Percentiles rank a stretch among this genome's conserved stretches.
These are phyloP conservation scores for Diaporthe sp. DNA, from an alignment of 2,329 filamentous ascomycete species.

Conservation along the genomic window DNA sequence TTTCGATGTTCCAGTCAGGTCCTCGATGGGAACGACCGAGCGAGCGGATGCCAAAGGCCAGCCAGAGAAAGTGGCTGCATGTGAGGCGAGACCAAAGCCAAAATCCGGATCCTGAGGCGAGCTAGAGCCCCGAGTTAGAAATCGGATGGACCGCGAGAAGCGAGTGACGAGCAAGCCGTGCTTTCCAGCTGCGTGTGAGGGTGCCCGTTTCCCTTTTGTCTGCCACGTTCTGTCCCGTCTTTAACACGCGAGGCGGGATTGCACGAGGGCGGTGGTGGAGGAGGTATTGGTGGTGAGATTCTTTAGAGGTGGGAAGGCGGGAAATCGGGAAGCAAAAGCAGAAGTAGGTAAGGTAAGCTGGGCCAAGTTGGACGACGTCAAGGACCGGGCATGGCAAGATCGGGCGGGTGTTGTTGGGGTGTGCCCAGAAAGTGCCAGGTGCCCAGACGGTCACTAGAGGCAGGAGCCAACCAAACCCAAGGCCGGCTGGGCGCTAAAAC, in stretches of 20 bases:
- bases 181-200: not conserved
- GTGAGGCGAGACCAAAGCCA: constrained; percentile 9
- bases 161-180: constrained; percentile 20
- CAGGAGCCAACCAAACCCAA: constrained; percentile 2
- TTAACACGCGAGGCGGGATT: constrained; percentile 14
- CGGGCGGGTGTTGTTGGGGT: constrained; percentile 13
- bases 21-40: constrained; percentile 4
- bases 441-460: constrained; percentile 11
- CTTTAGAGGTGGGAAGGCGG: constrained; percentile 1
- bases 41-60: constrained; percentile 25
- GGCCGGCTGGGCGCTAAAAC: constrained; percentile 8
- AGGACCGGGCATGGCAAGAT: constrained; percentile 1
- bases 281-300: constrained; percentile 12
- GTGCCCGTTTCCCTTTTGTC: constrained; percentile 16
- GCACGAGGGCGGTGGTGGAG: constrained; percentile 6
- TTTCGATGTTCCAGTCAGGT: not conserved
- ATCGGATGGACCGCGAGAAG: not conserved
- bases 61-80: constrained; percentile 14
- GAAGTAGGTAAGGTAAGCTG: not conserved
- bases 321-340: not conserved
- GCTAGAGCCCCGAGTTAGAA: not conserved
- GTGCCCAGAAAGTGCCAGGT: constrained; percentile 8
- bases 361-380: constrained; percentile 20
- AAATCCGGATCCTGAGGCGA: constrained; percentile 14
- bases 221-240: constrained; percentile 20